These are phyloP conservation scores for Polyporus tsugae DNA, from an alignment of 1,284 basidiomycete species.

Conservation along the genomic window DNA sequence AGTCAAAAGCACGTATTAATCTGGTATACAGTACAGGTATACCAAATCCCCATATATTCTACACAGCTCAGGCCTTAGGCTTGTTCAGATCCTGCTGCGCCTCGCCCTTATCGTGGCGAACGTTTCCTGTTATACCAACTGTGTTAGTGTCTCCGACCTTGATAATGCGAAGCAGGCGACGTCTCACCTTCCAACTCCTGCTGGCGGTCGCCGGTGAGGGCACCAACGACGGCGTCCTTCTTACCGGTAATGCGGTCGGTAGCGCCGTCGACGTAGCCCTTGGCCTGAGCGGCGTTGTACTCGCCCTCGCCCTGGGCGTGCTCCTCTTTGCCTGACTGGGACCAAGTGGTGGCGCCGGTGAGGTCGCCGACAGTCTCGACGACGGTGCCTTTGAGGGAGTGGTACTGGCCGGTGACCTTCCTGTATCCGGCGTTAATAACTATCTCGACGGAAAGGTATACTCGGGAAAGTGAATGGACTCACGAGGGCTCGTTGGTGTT, in stretches of 20 bases:
- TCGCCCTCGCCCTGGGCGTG: conserved; percentile 73
- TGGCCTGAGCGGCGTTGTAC: conserved; percentile 60
- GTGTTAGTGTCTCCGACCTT: not conserved
- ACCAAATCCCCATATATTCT: not conserved
- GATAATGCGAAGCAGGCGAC: not conserved
- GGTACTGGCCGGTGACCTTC: conserved; percentile 71
- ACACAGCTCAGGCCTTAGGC: not conserved
- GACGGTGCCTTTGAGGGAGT: conserved; percentile 65
- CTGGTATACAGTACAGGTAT: not conserved
- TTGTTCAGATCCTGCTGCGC: conserved; percentile 60
- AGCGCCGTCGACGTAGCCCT: conserved; percentile 65
- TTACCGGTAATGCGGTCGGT: conserved; percentile 70
- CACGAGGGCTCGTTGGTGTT: conserved; percentile 35
- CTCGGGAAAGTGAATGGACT: conserved; percentile 9
- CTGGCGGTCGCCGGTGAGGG: conserved; percentile 59
- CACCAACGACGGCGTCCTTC: conserved; percentile 56
- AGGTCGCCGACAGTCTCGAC: conserved; percentile 67
- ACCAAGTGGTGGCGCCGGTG: conserved; percentile 56
- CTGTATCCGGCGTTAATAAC: conserved; percentile 40
- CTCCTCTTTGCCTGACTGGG: conserved; percentile 69
- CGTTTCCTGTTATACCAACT: conserved; percentile 53
- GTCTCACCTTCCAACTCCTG: conserved; percentile 66
- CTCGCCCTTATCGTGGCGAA: conserved; percentile 67
- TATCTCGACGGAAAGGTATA: too few relatives aligned
- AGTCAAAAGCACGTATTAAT: not conserved